These are phyloP conservation scores for Colletotrichum limetticola DNA, from an alignment of 2,329 filamentous ascomycete species.

Conservation along the genomic window DNA sequence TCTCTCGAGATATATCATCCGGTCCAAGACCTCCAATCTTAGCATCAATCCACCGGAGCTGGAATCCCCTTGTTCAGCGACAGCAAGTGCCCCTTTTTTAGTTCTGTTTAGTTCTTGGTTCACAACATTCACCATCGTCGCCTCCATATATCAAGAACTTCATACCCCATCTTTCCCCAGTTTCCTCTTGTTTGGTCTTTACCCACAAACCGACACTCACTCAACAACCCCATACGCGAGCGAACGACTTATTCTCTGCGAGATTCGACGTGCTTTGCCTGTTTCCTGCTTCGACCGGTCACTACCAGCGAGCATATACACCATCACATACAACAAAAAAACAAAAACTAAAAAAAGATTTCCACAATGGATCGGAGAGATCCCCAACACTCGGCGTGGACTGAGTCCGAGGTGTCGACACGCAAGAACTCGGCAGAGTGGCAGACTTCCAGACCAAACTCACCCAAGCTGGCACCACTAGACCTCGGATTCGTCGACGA, in stretches of 20 bases:
- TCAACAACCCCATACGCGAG: not conserved
- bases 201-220: constrained; percentile 9
- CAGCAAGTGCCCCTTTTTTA: not conserved
- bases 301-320: constrained; percentile 4
- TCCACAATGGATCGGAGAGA: constrained; percentile 27
- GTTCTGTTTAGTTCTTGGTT: not conserved
- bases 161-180: not conserved
- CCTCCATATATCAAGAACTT: constrained; percentile 3
- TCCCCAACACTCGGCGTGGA: constrained; percentile 28
- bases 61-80: constrained; percentile 33
- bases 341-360: not conserved
- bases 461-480: constrained; percentile 29
- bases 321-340: not conserved
- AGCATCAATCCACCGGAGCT: constrained; percentile 21
- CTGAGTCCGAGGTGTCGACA: constrained; percentile 31
- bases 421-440: constrained; percentile 33
- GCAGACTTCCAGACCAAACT: constrained; percentile 32
- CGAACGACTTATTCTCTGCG: constrained; percentile 31
- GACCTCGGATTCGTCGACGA: constrained; percentile 19
- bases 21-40: constrained; percentile 25
- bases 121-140: not conserved
- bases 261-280: constrained; percentile 21
- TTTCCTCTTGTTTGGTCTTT: not conserved
- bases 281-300: constrained; percentile 5
- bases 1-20: constrained; percentile 28